Evolutionary conservation across 352 stramenopile species (phyloP).

Genomic region (Phytophthora citrophthora): DNA sequence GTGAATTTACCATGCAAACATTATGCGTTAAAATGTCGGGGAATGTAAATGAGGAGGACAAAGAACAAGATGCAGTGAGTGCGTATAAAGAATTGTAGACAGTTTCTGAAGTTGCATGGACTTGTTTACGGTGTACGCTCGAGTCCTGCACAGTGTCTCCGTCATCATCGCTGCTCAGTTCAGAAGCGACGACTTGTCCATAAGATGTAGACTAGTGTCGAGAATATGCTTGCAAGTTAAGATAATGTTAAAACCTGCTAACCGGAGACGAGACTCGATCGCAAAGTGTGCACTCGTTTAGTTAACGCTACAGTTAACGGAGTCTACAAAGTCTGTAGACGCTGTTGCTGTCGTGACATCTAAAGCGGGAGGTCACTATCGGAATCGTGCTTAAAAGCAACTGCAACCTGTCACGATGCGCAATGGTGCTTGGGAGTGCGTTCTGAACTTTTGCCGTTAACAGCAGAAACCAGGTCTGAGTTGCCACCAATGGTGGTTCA

Average conservation of each 20-base stretch:
- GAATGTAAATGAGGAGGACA: neutral
- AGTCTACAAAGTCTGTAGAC: too few relatives aligned
- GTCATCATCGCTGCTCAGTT: neutral
- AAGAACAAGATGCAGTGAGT: neutral
- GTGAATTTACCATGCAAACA: neutral
- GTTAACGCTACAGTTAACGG: too few relatives aligned
- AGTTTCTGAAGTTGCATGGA: neutral
- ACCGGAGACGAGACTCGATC: neutral
- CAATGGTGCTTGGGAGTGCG: neutral
- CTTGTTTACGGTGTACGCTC: neutral
- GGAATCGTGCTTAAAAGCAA: neutral
- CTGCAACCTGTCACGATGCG: neutral
- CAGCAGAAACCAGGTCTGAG: neutral
- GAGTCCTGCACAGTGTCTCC: neutral
- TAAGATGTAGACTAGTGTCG: neutral
- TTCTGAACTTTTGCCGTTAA: constrained; percentile 2
- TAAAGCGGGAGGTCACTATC: neutral
- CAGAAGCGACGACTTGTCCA: neutral
- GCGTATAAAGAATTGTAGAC: neutral
- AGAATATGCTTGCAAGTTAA: neutral
- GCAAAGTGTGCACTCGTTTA: neutral
- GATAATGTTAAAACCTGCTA: neutral
- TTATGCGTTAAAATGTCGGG: neutral
- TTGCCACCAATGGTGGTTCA: neutral
- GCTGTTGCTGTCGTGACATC: neutral